These are phyloP conservation scores for Botryosphaeria dothidea DNA, from an alignment of 2,329 filamentous ascomycete genomes.

Conservation along the genomic window DNA sequence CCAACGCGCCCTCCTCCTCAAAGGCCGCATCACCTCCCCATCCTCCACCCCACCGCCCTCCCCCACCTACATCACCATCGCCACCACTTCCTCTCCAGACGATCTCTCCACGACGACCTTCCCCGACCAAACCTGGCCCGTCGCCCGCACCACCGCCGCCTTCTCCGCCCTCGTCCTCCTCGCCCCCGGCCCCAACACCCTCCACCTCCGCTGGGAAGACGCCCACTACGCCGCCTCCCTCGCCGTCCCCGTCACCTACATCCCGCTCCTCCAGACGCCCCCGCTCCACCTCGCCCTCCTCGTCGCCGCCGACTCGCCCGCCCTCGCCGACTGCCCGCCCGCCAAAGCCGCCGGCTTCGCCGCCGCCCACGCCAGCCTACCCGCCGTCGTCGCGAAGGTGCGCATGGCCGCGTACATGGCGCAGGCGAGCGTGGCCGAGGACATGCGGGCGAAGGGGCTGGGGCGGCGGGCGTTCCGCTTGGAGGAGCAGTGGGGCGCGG, in stretches of 20 bases:
- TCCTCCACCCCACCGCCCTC: not conserved
- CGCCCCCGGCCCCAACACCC: conserved; percentile 28
- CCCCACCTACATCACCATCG: conserved; percentile 24
- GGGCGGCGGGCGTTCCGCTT: conserved; percentile 32
- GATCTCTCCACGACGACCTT: conserved; percentile 27
- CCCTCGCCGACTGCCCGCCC: conserved; percentile 33
- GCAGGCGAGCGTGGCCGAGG: conserved; percentile 37
- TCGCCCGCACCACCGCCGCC: conserved; percentile 28
- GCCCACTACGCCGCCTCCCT: conserved; percentile 17
- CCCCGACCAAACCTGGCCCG: conserved; percentile 34
- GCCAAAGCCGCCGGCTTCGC: conserved; percentile 28
- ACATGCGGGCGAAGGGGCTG: conserved; percentile 29
- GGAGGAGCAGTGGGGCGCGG: conserved; percentile 33
- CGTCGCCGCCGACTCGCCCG: conserved; percentile 34
- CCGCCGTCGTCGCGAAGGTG: conserved; percentile 34
- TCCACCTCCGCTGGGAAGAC: conserved; percentile 28
- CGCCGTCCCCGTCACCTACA: conserved; percentile 28
- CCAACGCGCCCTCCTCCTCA: conserved; percentile 33
- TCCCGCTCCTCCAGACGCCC: conserved; percentile 33
- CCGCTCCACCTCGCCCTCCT: conserved; percentile 36
- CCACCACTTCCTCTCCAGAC: conserved; percentile 24
- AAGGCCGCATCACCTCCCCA: conserved; percentile 25
- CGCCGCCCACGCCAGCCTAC: conserved; percentile 30
- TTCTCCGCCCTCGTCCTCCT: conserved; percentile 37
- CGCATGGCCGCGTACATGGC: conserved; percentile 39